Evolutionary conservation across 495 filamentous ascomycete species (phyloP), one percentile per base, ranked within the genome.

Genomic region (Haplographium delicatum): DNA sequence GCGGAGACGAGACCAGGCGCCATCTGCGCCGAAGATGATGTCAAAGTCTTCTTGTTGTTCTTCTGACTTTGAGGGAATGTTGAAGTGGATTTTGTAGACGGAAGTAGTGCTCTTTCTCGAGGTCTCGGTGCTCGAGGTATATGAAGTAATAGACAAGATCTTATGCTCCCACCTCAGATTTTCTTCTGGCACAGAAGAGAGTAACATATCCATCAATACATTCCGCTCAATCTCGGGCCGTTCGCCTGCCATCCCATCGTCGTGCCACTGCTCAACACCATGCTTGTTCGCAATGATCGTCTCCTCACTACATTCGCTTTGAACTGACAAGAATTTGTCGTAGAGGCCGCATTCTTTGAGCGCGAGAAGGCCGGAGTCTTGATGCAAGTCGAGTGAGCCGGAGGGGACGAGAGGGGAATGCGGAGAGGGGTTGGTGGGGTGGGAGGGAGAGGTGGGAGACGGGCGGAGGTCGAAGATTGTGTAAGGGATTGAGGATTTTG

Each of bases 371-470:
- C 80, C 80, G 18, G 71, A 72, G 1, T 61, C 58, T 4, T 54
- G 55, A 51, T 82, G 78, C 11, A 84, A 62, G 47, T 83, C 80
- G 8, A 83, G 68, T 0, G 68, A 74, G 37, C 79, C 78, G 25
- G 76, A 78, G 2, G 46, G 40, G 5, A 34, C 9, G 9, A 33
- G 23, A 2, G 40, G 41, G 5, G 38, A 46, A n/a, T n/a, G n/a
- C n/a, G n/a, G n/a, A n/a, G n/a, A n/a, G n/a, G n/a, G n/a, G n/a
- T n/a, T n/a, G 13, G 16, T 16, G 3, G 53, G 35, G 25, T 5
- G 2, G 1, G 25, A 15, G 10, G 28, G 1, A 4, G 27, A 9
- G 18, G 37, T 10, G 73, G 71, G 22, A 64, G 62, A 33, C 62
- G 66, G 25, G 63, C 65, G 49, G 60, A 62, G 37, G 67, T 65